Evolutionary conservation across 345 rosid species (phyloP), one percentile per base, ranked within the genome.

Genomic region (Syzygium jambos): DNA sequence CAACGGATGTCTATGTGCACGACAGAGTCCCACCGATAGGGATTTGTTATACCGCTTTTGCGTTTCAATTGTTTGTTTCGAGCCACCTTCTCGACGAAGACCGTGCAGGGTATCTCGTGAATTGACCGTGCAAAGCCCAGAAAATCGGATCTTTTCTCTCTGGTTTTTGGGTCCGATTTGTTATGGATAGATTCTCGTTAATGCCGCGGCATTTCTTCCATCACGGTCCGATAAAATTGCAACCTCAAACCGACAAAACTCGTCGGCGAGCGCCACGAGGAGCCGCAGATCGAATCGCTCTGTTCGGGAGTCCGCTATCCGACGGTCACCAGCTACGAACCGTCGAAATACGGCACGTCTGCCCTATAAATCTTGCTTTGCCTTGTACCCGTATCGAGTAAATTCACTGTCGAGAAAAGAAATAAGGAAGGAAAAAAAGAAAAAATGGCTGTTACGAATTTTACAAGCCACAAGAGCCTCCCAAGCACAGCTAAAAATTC

Each of bases 91-190:
- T 68, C 1, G 13, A 6, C 9, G 5, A 11, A 22, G 38, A 17
- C 0, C 38, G 4, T 0, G 22, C 19, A 5, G 13, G 6, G 23
- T 34, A 30, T 68, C 3, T 11, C 11, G 11, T 1, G 3, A 68
- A 68, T 68, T 4, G 78, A 30, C 5, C 23, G 23, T 30, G 78
- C 9, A 68, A 34, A 30, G 13, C 46, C 46, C 46, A 34, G 2
- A 4, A 30, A 17, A 68, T 30, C 34, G 9, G 23, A 17, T 68
- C 12, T 4, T 34, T 34, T 63, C 17, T 16, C 34, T 55, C 14
- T 29, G 41, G 29, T 63, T 29, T 68, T 68, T 9, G 43, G 46
- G 43, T 25, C 3, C 11, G 13, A 34, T 9, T 34, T 68, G 19
- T 9, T 38, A 73, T 19, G 30, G 4, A 65, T 30, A 30, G 3